phyloP scores from a whole-genome alignment of 2,329 filamentous ascomycete species.

The Aspergillus sojae region DNA sequence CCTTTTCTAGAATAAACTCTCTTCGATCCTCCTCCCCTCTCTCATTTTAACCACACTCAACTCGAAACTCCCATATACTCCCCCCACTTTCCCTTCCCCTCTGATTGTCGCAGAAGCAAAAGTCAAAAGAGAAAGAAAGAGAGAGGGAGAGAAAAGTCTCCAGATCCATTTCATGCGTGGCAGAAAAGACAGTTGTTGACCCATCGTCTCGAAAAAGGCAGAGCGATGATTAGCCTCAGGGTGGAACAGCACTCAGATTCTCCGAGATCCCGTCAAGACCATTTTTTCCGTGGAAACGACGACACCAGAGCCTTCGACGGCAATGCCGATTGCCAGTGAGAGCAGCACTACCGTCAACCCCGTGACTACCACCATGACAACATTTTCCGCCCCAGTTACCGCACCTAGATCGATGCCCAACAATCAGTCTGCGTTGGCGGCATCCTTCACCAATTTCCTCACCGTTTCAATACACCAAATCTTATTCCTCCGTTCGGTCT shows the following conservation, averaged over 20 bases:
- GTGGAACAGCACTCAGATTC: constrained; percentile 46
- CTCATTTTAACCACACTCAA: not conserved
- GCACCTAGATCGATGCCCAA: constrained; percentile 48
- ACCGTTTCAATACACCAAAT: constrained; percentile 83
- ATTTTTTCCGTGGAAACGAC: constrained; percentile 38
- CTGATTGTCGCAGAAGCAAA: constrained; percentile 1
- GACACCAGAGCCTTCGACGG: constrained; percentile 33
- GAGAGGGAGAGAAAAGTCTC: not conserved
- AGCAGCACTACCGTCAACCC: constrained; percentile 39
- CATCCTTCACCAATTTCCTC: constrained; percentile 76
- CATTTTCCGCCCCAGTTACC: constrained; percentile 43
- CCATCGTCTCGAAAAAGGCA: constrained; percentile 35
- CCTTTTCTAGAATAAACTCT: not conserved
- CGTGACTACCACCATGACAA: constrained; percentile 42
- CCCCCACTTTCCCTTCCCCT: constrained; percentile 2
- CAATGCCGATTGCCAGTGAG: constrained; percentile 47
- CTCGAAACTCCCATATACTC: not conserved
- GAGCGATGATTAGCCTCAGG: constrained; percentile 49
- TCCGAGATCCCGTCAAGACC: constrained; percentile 41
- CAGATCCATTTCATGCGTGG: constrained; percentile 11
- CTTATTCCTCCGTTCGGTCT: constrained; percentile 78
- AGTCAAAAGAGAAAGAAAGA: not conserved
- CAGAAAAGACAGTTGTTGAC: constrained; percentile 27
- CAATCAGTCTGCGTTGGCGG: constrained; percentile 62
- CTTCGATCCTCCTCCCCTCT: not conserved